Evolutionary conservation across 768 basidiomycete genomes (phyloP).

Genomic region (Porphyrellus cyaneotinctus): DNA sequence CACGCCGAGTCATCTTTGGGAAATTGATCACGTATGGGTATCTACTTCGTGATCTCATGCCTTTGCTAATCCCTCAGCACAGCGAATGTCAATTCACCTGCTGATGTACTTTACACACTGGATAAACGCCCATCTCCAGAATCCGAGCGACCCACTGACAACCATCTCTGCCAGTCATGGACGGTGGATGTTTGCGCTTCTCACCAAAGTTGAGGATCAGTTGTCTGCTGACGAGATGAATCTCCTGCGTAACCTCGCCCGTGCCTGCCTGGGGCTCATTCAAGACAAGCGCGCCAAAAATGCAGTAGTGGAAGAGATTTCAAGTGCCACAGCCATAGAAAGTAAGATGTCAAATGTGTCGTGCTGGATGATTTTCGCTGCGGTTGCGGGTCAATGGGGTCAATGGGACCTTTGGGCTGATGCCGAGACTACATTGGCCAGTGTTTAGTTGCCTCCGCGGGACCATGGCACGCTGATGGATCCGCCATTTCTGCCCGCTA

Average conservation of each 20-base stretch:
- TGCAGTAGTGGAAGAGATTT: slow-evolving; percentile 5
- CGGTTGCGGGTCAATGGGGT: slow-evolving; percentile 66
- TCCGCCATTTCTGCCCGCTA: not conserved
- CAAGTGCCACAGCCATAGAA: not conserved
- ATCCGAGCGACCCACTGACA: slow-evolving; percentile 34
- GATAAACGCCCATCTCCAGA: slow-evolving; percentile 61
- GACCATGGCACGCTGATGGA: not conserved
- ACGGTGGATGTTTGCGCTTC: slow-evolving; percentile 74
- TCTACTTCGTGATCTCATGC: not conserved
- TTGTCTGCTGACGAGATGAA: slow-evolving; percentile 75
- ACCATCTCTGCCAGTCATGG: slow-evolving; percentile 55
- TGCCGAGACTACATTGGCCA: slow-evolving; percentile 50
- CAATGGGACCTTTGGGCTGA: slow-evolving; percentile 81
- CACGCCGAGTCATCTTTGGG: slow-evolving; percentile 50
- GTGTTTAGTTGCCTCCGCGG: slow-evolving; percentile 8
- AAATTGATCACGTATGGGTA: slow-evolving; percentile 65
- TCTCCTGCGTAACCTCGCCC: slow-evolving; percentile 68
- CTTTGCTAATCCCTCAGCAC: slow-evolving; percentile 10
- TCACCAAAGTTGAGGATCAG: slow-evolving; percentile 64
- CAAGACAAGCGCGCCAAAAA: slow-evolving; percentile 31
- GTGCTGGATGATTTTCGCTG: slow-evolving; percentile 73
- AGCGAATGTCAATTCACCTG: slow-evolving; percentile 71
- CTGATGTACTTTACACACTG: slow-evolving; percentile 83
- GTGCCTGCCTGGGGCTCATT: slow-evolving; percentile 59
- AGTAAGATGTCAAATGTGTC: slow-evolving; percentile 40